A percentile compares a stretch with the other conserved stretches of the same genome.
Conservation (phyloP, 768 basidiomycete species). For the Leucosporidium creatinivorum region DNA sequence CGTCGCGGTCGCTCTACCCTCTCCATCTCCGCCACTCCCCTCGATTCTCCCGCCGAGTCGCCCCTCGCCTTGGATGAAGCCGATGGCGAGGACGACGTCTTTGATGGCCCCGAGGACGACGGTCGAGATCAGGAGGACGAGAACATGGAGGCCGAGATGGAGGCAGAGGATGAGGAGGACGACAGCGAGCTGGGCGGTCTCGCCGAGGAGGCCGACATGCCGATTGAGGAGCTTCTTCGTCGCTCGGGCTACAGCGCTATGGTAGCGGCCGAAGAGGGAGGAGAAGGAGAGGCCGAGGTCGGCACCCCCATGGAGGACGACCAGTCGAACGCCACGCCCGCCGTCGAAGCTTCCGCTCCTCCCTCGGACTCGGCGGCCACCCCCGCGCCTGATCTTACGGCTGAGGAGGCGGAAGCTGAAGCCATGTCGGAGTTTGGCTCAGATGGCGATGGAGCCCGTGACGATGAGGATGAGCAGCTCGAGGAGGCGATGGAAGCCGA, state of each 20-base stretch:
- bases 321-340: background rate
- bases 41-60: conserved; percentile 9
- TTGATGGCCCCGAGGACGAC: conserved; percentile 38
- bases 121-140: conserved; percentile 45
- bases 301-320: conserved; percentile 4
- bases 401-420: conserved; percentile 29
- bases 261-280: conserved; percentile 37
- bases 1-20: conserved; percentile 5
- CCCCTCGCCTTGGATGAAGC: background rate
- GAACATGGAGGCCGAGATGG: conserved; percentile 45
- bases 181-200: conserved; percentile 44
- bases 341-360: background rate
- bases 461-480: conserved; percentile 33
- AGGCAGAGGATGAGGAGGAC: conserved; percentile 41
- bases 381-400: conserved; percentile 1
- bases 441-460: conserved; percentile 34
- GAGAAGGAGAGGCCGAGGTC: conserved; percentile 37
- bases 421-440: conserved; percentile 34
- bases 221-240: conserved; percentile 44
- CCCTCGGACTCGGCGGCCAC: background rate
- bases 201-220: conserved; percentile 44
- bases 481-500: conserved; percentile 37
- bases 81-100: conserved; percentile 37
- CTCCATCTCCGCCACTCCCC: conserved; percentile 19
- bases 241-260: conserved; percentile 41